phyloP scores from a whole-genome alignment of 208 protist genomes.

The Novymonas esmeraldas region DNA sequence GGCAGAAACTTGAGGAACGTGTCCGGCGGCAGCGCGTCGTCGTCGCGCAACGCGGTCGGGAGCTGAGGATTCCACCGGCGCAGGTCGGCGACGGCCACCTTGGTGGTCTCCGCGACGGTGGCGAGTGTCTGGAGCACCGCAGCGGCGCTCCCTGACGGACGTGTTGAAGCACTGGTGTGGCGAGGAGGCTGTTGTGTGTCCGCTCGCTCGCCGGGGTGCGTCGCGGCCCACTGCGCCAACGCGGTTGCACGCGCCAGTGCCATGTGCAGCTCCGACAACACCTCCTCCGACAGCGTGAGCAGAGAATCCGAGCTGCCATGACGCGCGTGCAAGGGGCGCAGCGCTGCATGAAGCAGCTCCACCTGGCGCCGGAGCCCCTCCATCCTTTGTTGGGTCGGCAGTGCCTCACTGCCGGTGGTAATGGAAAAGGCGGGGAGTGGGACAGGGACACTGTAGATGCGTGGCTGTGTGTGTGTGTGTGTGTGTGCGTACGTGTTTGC shows the following conservation, averaged over 20 bases:
- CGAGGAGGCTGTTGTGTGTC: background rate
- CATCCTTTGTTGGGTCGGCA: constrained; percentile 16
- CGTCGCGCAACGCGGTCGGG: constrained; percentile 15
- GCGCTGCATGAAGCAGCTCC: constrained; percentile 37
- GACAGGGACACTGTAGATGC: too few species aligned
- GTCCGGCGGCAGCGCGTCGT: constrained; percentile 42
- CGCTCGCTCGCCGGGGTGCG: constrained; percentile 21
- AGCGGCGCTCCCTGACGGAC: background rate
- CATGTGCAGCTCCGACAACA: constrained; percentile 42
- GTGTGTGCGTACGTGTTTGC: too few species aligned
- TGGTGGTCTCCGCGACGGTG: constrained; percentile 27
- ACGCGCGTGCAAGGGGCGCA: constrained; percentile 34
- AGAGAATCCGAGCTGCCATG: background rate
- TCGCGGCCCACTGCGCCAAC: constrained; percentile 36
- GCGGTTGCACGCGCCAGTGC: constrained; percentile 56
- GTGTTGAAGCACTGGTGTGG: background rate
- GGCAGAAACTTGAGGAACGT: constrained; percentile 52
- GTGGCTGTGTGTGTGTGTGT: too few species aligned
- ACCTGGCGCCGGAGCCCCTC: constrained; percentile 52
- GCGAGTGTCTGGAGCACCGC: background rate
- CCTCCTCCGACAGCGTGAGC: constrained; percentile 26
- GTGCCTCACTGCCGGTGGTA: too few species aligned
- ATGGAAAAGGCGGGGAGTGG: too few species aligned
- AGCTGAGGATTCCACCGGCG: constrained; percentile 63
- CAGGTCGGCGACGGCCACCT: constrained; percentile 34